Conservation (phyloP, 2,329 filamentous ascomycete genomes). For the Clonostachys solani region DNA sequence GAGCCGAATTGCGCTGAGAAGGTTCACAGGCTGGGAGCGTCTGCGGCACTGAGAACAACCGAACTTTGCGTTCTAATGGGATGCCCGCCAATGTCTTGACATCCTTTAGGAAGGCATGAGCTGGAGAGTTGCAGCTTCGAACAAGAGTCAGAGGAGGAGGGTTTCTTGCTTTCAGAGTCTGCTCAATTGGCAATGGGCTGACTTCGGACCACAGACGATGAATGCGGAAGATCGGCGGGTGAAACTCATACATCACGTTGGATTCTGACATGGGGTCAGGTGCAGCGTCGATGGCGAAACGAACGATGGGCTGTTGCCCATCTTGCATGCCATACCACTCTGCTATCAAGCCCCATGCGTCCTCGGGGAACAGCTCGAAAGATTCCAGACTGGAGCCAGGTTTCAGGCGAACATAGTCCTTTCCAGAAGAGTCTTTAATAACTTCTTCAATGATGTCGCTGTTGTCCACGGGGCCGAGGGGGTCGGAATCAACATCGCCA, state of each 20-base stretch:
- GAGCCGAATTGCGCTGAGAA: too few relatives aligned
- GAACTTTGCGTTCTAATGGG: constrained; percentile 67
- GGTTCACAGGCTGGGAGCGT: constrained; percentile 10
- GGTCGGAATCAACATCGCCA: constrained; percentile 9
- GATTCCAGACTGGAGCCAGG: constrained; percentile 64
- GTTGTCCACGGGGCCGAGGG: constrained; percentile 80
- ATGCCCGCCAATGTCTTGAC: constrained; percentile 68
- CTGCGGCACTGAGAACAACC: constrained; percentile 39
- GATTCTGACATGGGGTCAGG: constrained; percentile 45
- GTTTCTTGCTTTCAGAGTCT: constrained; percentile 56
- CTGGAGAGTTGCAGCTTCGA: constrained; percentile 65
- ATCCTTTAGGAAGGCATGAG: constrained; percentile 70
- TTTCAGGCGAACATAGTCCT: constrained; percentile 69
- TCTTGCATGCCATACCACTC: constrained; percentile 77
- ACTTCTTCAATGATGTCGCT: constrained; percentile 69
- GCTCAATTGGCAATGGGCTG: constrained; percentile 51
- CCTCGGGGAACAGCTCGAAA: constrained; percentile 71
- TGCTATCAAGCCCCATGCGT: constrained; percentile 77
- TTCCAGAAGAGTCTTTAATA: constrained; percentile 41
- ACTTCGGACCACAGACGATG: constrained; percentile 68
- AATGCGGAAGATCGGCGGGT: constrained; percentile 80
- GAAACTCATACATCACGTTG: constrained; percentile 77
- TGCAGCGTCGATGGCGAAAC: constrained; percentile 68
- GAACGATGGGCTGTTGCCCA: constrained; percentile 66
- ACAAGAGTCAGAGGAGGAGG: constrained; percentile 62